These are phyloP conservation scores for Medicago ruthenica DNA, from an alignment of 306 rosid genomes.

Conservation along the genomic window DNA sequence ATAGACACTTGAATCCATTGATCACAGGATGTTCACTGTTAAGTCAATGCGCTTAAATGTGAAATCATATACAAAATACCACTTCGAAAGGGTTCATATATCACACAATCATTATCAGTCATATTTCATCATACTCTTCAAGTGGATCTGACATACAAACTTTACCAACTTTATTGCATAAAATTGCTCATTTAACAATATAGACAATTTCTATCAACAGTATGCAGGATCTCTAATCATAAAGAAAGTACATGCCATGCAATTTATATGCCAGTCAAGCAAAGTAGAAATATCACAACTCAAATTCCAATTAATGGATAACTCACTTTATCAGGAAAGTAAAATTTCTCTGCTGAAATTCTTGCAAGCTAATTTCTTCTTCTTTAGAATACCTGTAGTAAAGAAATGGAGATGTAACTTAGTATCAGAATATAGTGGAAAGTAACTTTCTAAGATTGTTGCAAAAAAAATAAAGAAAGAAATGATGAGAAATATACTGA, in stretches of 20 bases:
- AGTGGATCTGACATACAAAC: not conserved
- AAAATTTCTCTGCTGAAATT: conserved; percentile 67
- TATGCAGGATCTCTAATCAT: conserved; percentile 11
- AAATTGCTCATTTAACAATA: not conserved
- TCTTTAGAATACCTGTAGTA: conserved; percentile 88
- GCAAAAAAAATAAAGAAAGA: conserved; percentile 5
- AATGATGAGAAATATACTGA: not conserved
- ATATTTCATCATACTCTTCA: not conserved
- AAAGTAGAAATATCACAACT: not conserved
- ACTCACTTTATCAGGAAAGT: conserved; percentile 84
- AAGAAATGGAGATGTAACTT: conserved; percentile 11
- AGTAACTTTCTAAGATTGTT: conserved; percentile 2
- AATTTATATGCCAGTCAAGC: conserved; percentile 2
- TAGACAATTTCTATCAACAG: not conserved
- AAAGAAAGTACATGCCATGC: conserved; percentile 19
- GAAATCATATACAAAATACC: not conserved
- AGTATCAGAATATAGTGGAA: conserved; percentile 17
- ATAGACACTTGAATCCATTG: conserved; percentile 80
- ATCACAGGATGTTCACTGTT: conserved; percentile 71
- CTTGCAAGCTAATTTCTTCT: conserved; percentile 67
- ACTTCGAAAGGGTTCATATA: too few relatives aligned
- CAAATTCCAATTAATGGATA: conserved; percentile 23
- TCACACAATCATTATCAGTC: not conserved
- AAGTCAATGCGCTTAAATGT: conserved; percentile 10
- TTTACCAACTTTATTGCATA: not conserved